Percentiles rank a stretch among this genome's conserved stretches.
phyloP scores from a whole-genome alignment of 192 early-diverging fungal species.

The Mortierella hygrophila region DNA sequence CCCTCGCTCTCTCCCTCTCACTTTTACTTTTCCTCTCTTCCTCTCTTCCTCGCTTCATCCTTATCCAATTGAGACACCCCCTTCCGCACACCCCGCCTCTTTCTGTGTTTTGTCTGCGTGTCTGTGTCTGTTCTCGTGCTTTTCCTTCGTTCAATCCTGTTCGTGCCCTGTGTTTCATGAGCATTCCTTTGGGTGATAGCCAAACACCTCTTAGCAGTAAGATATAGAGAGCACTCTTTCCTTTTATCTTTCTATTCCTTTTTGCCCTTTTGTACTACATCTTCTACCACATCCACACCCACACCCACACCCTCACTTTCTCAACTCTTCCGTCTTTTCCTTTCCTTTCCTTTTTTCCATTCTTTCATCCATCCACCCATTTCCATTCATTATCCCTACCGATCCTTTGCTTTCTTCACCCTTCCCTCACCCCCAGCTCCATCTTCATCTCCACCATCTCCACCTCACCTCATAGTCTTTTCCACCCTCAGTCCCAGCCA shows the following conservation, averaged over 20 bases:
- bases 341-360: not conserved
- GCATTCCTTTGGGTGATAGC: not conserved
- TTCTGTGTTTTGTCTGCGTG: not conserved
- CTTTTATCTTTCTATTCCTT: not conserved
- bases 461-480: not conserved
- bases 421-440: not conserved
- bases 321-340: no score
- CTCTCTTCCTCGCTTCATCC: not conserved
- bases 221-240: no score
- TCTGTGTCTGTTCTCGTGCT: not conserved
- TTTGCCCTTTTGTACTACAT: not conserved
- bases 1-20: not conserved
- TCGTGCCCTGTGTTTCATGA: constrained; percentile 5
- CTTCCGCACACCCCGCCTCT: not conserved
- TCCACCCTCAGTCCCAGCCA: not conserved
- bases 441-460: not conserved
- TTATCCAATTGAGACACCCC: not conserved
- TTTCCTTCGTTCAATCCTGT: not conserved
- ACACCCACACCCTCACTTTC: not conserved
- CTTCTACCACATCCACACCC: not conserved
- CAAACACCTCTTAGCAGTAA: not conserved
- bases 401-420: not conserved
- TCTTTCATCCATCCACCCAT: not conserved
- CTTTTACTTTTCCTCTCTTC: not conserved
- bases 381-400: not conserved